Evolutionary conservation across 1,284 basidiomycete genomes (phyloP), one percentile per base, ranked within the genome.

Genomic region (Trichosporon sp.): DNA sequence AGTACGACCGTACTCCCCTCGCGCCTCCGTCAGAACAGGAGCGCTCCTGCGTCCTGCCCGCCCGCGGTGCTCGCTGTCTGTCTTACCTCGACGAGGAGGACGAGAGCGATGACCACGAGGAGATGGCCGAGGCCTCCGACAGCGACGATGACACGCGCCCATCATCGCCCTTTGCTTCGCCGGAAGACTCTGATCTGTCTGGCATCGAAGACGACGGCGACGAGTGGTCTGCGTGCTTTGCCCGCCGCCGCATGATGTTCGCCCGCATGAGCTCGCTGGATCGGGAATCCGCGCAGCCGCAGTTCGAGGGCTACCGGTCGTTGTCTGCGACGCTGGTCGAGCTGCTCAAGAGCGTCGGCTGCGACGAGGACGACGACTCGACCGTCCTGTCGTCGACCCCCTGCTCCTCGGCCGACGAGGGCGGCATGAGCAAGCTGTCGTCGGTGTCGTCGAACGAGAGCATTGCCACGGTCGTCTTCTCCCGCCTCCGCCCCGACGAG

Each of bases 1-100:
- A 81, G 56, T 82, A 82, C 66, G 81, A 82, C 65, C 77, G 81
- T 8, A 76, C 79, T 0, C 79, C 81, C 0, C 74, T 82, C n/a
- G 79, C 77, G 29, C 79, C 80, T 1, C 81, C 81, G 7, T 74
- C 75, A 2, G 72, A 74, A 29, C 76, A 71, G 27, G 81, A 81
- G 66, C 74, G 78, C 33, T 69, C 73, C 1, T 82, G 80, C 60
- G 70, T 73, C 2, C 68, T 81, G n/a, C 80, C 80, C 4, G 78
- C 73, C 32, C 72, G 81, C 31, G 77, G 75, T 31, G 72, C 75
- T 4, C 70, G 78, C 25, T 74, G 72, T 59, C 61, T 76, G 25
- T 66, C 67, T 2, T 58, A 49, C 31, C 34, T 52, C 31, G 67
- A 65, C 23, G 56, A 68, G 5, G 64, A 69, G 29, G 69, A 64